phyloP scores from a whole-genome alignment of 73 alveolate genomes.

The Tetrahymena malaccensis region DNA sequence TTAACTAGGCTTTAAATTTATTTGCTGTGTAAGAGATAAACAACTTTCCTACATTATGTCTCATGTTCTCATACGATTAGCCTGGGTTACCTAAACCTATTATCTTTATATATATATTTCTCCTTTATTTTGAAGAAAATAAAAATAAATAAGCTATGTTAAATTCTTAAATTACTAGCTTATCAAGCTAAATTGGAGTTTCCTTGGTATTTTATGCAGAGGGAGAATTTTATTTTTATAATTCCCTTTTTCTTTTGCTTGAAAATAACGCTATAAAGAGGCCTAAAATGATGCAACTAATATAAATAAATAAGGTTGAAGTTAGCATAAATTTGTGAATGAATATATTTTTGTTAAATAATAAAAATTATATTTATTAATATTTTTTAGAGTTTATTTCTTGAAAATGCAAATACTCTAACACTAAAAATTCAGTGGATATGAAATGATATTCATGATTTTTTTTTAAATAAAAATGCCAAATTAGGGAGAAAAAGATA shows the following conservation, averaged over 20 bases:
- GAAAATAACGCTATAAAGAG: background rate
- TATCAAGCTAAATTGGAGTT: background rate
- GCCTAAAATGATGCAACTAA: background rate
- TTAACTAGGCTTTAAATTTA: background rate
- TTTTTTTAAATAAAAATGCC: too few relatives aligned
- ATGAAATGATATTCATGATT: too few relatives aligned
- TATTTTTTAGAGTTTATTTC: background rate
- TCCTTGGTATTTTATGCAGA: background rate
- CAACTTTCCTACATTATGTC: conserved; percentile 28
- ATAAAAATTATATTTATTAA: background rate
- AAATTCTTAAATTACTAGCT: background rate
- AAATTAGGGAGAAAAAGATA: background rate
- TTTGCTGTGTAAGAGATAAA: conserved; percentile 5
- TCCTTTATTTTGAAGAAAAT: background rate
- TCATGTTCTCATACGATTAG: background rate
- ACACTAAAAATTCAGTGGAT: background rate
- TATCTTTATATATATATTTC: background rate
- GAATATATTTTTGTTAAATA: background rate
- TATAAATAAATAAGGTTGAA: background rate
- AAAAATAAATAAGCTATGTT: background rate
- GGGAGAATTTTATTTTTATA: background rate
- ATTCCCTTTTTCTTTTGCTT: background rate
- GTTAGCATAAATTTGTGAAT: background rate
- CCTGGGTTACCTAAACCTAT: conserved; percentile 41
- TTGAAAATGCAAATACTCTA: background rate